These are phyloP conservation scores for Septoria linicola DNA, from an alignment of 2,329 filamentous ascomycete species.

Conservation along the genomic window DNA sequence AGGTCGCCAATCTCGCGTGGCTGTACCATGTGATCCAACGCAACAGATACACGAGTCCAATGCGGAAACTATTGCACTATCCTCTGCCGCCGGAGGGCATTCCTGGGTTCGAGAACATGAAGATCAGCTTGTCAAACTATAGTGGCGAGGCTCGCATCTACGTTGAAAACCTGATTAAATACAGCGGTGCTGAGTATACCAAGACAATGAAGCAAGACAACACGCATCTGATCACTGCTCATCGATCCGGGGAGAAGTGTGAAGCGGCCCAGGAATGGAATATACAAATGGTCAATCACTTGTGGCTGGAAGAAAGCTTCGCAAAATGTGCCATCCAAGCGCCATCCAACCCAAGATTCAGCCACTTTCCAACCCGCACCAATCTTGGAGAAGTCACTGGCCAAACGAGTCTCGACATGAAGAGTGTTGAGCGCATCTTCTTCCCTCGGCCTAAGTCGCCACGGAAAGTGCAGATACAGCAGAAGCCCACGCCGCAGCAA, in stretches of 20 bases:
- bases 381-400: constrained; percentile 93
- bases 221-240: constrained; percentile 90
- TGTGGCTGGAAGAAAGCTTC: constrained; percentile 98
- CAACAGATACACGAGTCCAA: constrained; percentile 83
- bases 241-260: constrained; percentile 87
- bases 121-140: constrained; percentile 93
- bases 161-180: constrained; percentile 84
- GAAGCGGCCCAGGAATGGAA: constrained; percentile 90
- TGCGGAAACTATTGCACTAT: constrained; percentile 83
- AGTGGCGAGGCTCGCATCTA: constrained; percentile 91
- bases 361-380: constrained; percentile 80
- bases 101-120: constrained; percentile 71
- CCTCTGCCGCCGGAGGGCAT: constrained; percentile 76
- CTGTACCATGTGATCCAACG: constrained; percentile 87
- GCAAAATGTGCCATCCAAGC: constrained; percentile 77
- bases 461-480: constrained; percentile 27
- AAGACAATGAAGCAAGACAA: constrained; percentile 95
- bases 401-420: constrained; percentile 76
- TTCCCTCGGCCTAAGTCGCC: constrained; percentile 42
- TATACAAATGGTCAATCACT: constrained; percentile 84
- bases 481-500: constrained; percentile 25
- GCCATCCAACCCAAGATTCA: constrained; percentile 72
- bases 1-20: constrained; percentile 92
- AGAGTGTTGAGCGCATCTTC: constrained; percentile 69
- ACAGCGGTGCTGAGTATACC: constrained; percentile 83